phyloP scores from a whole-genome alignment of 139 green algal genomes.

The Haematococcus sp. region DNA sequence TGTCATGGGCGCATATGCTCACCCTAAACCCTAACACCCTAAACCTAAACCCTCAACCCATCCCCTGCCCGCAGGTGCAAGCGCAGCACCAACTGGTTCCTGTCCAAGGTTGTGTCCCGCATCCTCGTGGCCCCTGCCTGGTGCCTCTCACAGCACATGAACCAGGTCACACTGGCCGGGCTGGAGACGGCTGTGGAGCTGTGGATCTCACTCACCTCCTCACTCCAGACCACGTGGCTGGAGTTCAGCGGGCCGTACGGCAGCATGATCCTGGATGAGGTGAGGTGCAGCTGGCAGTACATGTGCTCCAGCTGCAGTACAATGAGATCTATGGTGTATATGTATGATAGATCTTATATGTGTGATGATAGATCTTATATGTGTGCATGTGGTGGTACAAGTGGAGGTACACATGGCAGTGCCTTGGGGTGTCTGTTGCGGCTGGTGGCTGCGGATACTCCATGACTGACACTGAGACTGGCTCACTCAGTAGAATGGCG shows the following conservation, averaged over 20 bases:
- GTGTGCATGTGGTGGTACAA: too few species aligned
- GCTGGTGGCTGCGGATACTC: too few species aligned
- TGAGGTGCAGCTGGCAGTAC: background rate
- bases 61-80: background rate
- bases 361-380: too few species aligned
- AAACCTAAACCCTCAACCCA: background rate
- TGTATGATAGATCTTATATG: too few species aligned
- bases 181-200: slow-evolving; percentile 82
- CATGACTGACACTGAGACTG: too few species aligned
- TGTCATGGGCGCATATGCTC: too few species aligned
- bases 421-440: too few species aligned
- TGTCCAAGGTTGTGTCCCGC: background rate
- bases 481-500: too few species aligned
- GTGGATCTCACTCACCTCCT: slow-evolving; percentile 66
- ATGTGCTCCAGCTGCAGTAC: background rate
- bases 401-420: too few species aligned
- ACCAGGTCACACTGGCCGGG: slow-evolving; percentile 17
- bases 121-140: background rate
- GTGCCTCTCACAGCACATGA: slow-evolving; percentile 14
- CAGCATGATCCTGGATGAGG: slow-evolving; percentile 43
- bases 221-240: slow-evolving; percentile 56
- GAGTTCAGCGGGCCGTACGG: slow-evolving; percentile 21
- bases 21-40: too few species aligned
- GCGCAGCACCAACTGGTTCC: background rate
- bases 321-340: too few species aligned